Base-by-base conservation (phyloP, 768 basidiomycete genomes). In the Gloeophyllum trabeum region DNA sequence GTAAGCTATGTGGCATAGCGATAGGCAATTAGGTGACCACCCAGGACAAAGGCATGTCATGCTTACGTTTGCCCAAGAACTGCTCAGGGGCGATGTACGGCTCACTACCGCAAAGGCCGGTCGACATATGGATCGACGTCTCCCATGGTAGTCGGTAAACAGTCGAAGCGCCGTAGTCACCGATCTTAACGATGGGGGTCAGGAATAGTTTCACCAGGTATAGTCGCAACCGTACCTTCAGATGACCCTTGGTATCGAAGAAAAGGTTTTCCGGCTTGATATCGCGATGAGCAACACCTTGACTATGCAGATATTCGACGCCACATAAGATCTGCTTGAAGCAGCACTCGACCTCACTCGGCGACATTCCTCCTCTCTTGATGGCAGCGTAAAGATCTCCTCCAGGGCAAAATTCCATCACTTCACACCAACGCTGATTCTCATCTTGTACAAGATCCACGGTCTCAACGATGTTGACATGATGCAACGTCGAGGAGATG, bases 401-500 rank as follows among this genome's bases (percentile, higher is more conserved):
- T 35, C 96, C 96, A 3, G 92, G 92, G 56, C 94, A 99, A 58
- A 91, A 99, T 61, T 98, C 96, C 94, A 99, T 98, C 36, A 99
- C 94, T 60, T 98, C 96, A 57, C 94, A 99, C 94, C 94, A 99
- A 55, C 91, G 81, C 48, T 89, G 81, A 48, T 67, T 76, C 63
- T 99, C 94, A 61, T 99, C 96, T 54, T 99, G 96, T n/a, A 99
- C 86, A 45, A 99, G 80, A 61, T 99, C 94, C 45, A 99, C 94
- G 4, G 94, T 99, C 67, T 98, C 93, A 56, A 98, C 93, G 53
- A 98, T 76, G 59, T 98, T 98, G 54, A 79, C 67, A 57, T 94
- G 92, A 57, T 90, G 89, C 22, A 98, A 63, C 1, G 93, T 96
- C 26, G 93, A 96, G 35, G 90, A 93, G 48, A 98, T 98, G 63